Percentiles rank a stretch among this genome's conserved stretches.
Conservation (phyloP, 2,329 filamentous ascomycete species). For the Capronia coronata region DNA sequence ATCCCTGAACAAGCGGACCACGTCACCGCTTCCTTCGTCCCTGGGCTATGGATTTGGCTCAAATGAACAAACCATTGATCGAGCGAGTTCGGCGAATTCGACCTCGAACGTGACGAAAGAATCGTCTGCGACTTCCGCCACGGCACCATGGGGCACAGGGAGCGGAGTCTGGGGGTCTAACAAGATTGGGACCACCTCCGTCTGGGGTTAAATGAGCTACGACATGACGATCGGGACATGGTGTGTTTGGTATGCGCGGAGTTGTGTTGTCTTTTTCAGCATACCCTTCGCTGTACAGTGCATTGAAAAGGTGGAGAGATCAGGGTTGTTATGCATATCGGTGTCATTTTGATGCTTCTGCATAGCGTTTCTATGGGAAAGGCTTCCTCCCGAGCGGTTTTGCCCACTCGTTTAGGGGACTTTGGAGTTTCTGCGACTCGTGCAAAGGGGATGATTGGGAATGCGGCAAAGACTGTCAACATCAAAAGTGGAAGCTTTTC, state of each 20-base stretch:
- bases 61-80: slow-evolving; percentile 45
- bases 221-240: slow-evolving; percentile 20
- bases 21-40: slow-evolving; percentile 86
- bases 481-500: slow-evolving; percentile 10
- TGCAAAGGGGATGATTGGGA: slow-evolving; percentile 8
- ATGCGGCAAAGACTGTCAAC: slow-evolving; percentile 7
- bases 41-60: slow-evolving; percentile 53
- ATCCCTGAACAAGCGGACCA: slow-evolving; percentile 70
- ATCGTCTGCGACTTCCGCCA: slow-evolving; percentile 38
- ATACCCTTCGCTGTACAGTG: slow-evolving; percentile 25
- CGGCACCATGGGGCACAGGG: slow-evolving; percentile 69
- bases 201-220: slow-evolving; percentile 66
- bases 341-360: slow-evolving; percentile 19
- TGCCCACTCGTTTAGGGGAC: slow-evolving; percentile 10
- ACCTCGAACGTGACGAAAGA: slow-evolving; percentile 49
- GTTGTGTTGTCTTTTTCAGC: slow-evolving; percentile 22
- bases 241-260: slow-evolving; percentile 22
- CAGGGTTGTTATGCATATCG: slow-evolving; percentile 18
- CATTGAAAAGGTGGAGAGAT: slow-evolving; percentile 16
- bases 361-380: slow-evolving; percentile 17
- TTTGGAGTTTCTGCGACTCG: slow-evolving; percentile 4
- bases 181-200: slow-evolving; percentile 78
- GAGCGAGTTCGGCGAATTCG: slow-evolving; percentile 52
- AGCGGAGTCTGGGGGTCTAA: slow-evolving; percentile 79
- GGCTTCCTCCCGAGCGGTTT: slow-evolving; percentile 6